Evolutionary conservation across 768 basidiomycete genomes (phyloP).

Genomic region (Clavulina sp.): DNA sequence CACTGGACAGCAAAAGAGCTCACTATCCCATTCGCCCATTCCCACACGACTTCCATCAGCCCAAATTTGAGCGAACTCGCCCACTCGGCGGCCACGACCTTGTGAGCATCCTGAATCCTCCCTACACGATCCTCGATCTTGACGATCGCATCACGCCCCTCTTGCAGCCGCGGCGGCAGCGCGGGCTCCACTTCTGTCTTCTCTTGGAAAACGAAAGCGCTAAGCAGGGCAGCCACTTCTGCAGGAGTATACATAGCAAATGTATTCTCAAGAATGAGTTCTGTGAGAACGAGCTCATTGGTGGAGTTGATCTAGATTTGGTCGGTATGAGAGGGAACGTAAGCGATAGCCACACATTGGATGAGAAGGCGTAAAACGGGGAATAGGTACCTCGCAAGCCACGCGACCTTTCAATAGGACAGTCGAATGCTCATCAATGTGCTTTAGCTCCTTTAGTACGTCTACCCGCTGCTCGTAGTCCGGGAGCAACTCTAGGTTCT

Average conservation of each 20-base stretch:
- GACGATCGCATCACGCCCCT: constrained; percentile 62
- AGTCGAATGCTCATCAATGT: constrained; percentile 91
- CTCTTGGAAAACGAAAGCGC: constrained; percentile 96
- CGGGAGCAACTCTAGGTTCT: constrained; percentile 89
- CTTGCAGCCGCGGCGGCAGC: constrained; percentile 60
- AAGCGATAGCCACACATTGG: background rate
- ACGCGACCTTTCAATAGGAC: constrained; percentile 93
- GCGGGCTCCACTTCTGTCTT: constrained; percentile 83
- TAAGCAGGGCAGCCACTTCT: constrained; percentile 90
- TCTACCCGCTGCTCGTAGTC: constrained; percentile 91
- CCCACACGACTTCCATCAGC: constrained; percentile 89
- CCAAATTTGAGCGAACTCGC: constrained; percentile 73
- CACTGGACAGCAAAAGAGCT: constrained; percentile 16
- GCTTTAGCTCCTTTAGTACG: constrained; percentile 78
- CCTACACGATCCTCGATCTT: constrained; percentile 64
- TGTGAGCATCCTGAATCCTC: constrained; percentile 59
- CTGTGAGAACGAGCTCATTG: constrained; percentile 91
- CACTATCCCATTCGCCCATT: constrained; percentile 99
- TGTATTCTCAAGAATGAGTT: constrained; percentile 91
- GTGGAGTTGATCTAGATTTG: constrained; percentile 78
- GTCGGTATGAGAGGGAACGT: background rate
- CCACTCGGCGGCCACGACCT: constrained; percentile 64
- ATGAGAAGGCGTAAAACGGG: background rate
- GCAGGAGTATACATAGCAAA: constrained; percentile 81
- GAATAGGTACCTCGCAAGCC: constrained; percentile 69